A percentile compares a stretch with the other conserved stretches of the same genome.
These are phyloP conservation scores for Entomortierella chlamydospora DNA, from an alignment of 192 early-diverging fungal genomes.

Conservation along the genomic window DNA sequence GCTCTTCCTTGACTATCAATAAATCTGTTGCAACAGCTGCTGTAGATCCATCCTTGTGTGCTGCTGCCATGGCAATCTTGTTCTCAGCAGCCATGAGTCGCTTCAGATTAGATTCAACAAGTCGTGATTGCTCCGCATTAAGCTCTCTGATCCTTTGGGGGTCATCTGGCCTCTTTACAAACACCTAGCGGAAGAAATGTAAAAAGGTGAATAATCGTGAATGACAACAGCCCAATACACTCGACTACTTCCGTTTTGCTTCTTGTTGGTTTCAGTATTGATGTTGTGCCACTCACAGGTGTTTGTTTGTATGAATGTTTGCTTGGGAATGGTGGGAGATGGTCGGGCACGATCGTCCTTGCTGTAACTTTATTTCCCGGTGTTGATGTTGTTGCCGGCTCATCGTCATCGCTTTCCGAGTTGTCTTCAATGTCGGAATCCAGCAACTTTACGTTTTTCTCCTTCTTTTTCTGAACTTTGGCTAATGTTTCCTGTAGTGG, in stretches of 20 bases:
- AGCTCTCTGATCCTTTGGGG: conserved; percentile 62
- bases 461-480: conserved; percentile 27
- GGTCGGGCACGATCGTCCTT: conserved; percentile 59
- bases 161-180: conserved; percentile 63
- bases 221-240: background rate
- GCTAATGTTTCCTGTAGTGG: conserved; percentile 48
- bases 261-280: too few species aligned
- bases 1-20: conserved; percentile 33
- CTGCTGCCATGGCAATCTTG: conserved; percentile 45
- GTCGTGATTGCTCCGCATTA: conserved; percentile 65
- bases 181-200: conserved; percentile 56
- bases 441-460: conserved; percentile 14
- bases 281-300: conserved; percentile 52
- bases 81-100: conserved; percentile 57
- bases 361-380: conserved; percentile 37
- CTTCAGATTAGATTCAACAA: conserved; percentile 67
- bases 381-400: conserved; percentile 7
- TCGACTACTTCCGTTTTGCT: background rate
- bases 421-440: conserved; percentile 55
- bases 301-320: conserved; percentile 70
- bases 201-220: background rate
- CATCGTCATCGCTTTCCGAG: conserved; percentile 51
- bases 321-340: conserved; percentile 63
- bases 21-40: conserved; percentile 14
- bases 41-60: conserved; percentile 37